Conservation (phyloP, 306 rosid genomes). For the Sicyos baderoa region DNA sequence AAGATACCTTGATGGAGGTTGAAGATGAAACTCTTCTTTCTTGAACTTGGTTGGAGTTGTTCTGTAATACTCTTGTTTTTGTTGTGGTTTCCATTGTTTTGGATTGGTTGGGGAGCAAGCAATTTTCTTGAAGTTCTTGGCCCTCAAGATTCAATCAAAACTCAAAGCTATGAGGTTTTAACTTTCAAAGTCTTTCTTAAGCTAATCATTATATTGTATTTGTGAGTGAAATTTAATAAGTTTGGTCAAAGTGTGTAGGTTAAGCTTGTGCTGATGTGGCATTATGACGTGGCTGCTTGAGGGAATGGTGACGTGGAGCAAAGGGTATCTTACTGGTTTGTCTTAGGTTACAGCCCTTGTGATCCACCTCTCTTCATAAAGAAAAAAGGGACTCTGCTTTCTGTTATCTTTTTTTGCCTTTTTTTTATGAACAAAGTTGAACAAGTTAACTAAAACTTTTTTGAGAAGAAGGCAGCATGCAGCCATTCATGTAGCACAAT, state of each 20-base stretch:
- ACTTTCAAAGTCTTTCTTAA: not conserved
- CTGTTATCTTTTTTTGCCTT: not conserved
- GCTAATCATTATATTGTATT: conserved; percentile 4
- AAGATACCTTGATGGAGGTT: conserved; percentile 30
- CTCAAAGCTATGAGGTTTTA: not conserved
- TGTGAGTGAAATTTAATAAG: too few relatives aligned
- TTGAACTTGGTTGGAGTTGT: too few relatives aligned
- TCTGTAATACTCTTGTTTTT: too few relatives aligned
- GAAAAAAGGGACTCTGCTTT: not conserved
- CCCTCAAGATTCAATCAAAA: not conserved
- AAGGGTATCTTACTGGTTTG: not conserved
- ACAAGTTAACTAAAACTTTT: not conserved
- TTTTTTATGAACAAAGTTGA: not conserved
- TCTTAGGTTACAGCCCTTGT: not conserved
- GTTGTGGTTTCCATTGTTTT: too few relatives aligned
- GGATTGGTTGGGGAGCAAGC: not conserved
- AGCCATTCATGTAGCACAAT: too few relatives aligned
- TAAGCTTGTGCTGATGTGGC: conserved; percentile 11
- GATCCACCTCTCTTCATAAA: not conserved
- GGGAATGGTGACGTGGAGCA: conserved; percentile 3
- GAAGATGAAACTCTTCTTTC: too few relatives aligned
- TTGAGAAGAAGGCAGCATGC: too few relatives aligned
- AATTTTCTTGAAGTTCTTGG: conserved; percentile 3
- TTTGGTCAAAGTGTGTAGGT: too few relatives aligned
- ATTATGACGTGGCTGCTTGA: conserved; percentile 11